Percentiles rank a stretch among this genome's conserved stretches.
phyloP scores from a whole-genome alignment of 2,329 filamentous ascomycete species.

The Ilyonectria destructans region DNA sequence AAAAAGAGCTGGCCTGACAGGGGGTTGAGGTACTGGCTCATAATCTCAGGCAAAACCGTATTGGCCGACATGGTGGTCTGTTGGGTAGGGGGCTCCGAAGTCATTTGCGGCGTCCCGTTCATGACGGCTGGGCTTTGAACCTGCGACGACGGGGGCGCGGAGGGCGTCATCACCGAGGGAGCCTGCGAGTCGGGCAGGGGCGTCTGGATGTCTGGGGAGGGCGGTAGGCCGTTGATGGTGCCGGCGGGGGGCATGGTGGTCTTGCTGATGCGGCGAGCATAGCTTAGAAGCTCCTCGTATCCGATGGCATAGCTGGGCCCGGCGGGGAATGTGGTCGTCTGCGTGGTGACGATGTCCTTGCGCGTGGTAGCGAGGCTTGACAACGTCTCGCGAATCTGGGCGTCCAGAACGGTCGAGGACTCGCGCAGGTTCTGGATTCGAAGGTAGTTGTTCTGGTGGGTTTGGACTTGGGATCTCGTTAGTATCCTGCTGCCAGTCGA shows the following conservation, averaged over 20 bases:
- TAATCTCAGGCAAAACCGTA: conserved; percentile 65
- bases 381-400: conserved; percentile 81
- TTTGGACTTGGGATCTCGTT: conserved; percentile 69
- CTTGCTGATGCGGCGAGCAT: conserved; percentile 85
- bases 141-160: conserved; percentile 53
- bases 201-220: conserved; percentile 51
- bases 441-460: conserved; percentile 82
- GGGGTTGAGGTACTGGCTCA: conserved; percentile 70
- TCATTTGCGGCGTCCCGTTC: conserved; percentile 53
- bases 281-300: conserved; percentile 82
- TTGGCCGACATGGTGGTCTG: conserved; percentile 52
- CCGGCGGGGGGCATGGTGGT: conserved; percentile 81
- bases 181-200: conserved; percentile 52
- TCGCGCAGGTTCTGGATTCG: conserved; percentile 80
- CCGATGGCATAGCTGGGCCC: conserved; percentile 71
- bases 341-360: conserved; percentile 78
- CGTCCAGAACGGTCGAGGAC: conserved; percentile 76
- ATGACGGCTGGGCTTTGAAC: conserved; percentile 54
- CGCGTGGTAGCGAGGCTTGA: conserved; percentile 80
- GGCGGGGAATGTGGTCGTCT: conserved; percentile 70
- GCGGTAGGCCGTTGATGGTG: conserved; percentile 59
- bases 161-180: conserved; percentile 52
- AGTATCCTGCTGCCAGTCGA: conserved; percentile 9
- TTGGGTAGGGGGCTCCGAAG: conserved; percentile 53
- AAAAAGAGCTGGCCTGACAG: conserved; percentile 74